phyloP scores from a whole-genome alignment of 2,329 filamentous ascomycete species.

The Hypoxylon sp. region DNA sequence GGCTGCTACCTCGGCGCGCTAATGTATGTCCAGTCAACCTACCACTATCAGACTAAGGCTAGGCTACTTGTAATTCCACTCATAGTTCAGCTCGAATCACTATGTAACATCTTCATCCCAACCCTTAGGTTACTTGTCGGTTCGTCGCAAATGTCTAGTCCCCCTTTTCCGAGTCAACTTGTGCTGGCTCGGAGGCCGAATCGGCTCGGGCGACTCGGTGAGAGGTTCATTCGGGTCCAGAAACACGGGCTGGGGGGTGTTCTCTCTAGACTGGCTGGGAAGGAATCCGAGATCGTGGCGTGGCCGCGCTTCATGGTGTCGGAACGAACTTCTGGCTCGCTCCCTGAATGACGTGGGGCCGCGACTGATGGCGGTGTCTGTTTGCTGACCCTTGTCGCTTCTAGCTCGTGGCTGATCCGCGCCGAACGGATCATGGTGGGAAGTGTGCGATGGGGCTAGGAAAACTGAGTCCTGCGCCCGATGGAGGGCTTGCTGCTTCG shows the following conservation, averaged over 20 bases:
- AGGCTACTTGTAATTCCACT: not conserved
- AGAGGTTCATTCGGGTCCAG: not conserved
- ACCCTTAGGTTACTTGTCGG: not conserved
- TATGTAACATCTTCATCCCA: not conserved
- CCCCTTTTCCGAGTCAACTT: constrained; percentile 20
- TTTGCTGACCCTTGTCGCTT: not conserved
- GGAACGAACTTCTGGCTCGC: constrained; percentile 1
- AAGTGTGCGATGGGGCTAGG: not conserved
- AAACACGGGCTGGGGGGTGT: not conserved
- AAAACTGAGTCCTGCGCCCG: constrained; percentile 3
- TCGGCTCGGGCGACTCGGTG: not conserved
- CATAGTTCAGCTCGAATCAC: not conserved
- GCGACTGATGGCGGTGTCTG: not conserved
- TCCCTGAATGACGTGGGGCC: constrained; percentile 1
- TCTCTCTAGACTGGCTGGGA: constrained; percentile 38
- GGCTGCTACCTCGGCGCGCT: no score
- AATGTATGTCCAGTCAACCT: not conserved
- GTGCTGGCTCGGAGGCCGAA: not conserved
- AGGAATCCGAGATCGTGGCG: constrained; percentile 33
- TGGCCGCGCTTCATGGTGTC: not conserved
- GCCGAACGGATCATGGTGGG: not conserved
- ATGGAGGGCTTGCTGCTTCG: constrained; percentile 17
- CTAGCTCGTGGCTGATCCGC: not conserved
- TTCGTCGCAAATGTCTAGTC: constrained; percentile 16
- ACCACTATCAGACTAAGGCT: not conserved